Evolutionary conservation across 202 grass and related monocot genomes (phyloP), one percentile per base, ranked within the genome.

Genomic region (Schoenoplectus triqueter): DNA sequence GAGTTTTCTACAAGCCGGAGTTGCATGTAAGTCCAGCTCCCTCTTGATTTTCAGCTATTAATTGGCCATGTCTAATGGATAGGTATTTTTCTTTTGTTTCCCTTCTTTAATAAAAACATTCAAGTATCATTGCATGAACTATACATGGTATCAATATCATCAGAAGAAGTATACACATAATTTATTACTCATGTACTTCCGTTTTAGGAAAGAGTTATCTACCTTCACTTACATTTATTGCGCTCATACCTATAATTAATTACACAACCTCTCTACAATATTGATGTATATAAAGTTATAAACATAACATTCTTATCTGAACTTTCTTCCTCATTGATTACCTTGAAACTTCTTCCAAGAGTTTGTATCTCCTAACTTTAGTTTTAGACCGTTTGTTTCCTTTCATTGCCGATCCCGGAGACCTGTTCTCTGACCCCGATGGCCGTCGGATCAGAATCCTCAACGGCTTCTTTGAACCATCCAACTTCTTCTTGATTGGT

Each of bases 321-420:
- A 81, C 7, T 11, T 11, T 63, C n/a, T 81, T 46, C 1, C 8
- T 64, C n/a, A 65, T 69, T 22, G 19, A 86, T 85, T 89, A 92
- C 83, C 93, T 91, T 69, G 87, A 90, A 18, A 95, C 90, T 49
- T 89, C 89, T 3, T 88, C 39, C 10, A 95, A 85, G 52, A 95
- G 88, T 81, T 88, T 95, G 75, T 95, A 95, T 86, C 89, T 86
- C 64, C 46, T 82, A 55, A 85, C 90, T 83, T 80, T 89, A 44
- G 85, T 69, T 84, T 85, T 84, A 57, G 75, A 84, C 51, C 68
- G 61, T 81, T 62, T 3, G 82, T 88, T 91, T 63, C 87, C 87
- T 1, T 86, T 88, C 67, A 79, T 51, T 67, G 60, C 75, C 66
- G 11, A 0, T 72, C 82, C 76, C 18, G 62, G 20, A 0, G 7